phyloP scores from a whole-genome alignment of 176 grass and related monocot species.

The Guadua angustifolia region DNA sequence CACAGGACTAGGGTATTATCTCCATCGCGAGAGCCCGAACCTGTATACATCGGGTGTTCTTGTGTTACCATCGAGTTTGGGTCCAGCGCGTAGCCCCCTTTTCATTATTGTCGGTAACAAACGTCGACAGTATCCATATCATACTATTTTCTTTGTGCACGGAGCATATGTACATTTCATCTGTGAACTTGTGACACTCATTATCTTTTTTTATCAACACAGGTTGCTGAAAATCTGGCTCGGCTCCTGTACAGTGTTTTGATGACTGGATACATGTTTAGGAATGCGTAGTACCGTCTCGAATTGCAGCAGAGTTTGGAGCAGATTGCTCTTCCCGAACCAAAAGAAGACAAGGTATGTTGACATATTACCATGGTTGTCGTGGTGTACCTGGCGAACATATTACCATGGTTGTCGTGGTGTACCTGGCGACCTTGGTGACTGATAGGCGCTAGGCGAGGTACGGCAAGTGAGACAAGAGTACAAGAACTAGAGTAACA shows the following conservation, averaged over 20 bases:
- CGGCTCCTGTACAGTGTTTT: slow-evolving; percentile 98
- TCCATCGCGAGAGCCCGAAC: no score
- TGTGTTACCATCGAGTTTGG: no score
- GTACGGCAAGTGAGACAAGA: no score
- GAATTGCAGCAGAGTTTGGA: slow-evolving; percentile 89
- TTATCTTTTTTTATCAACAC: slow-evolving; percentile 47
- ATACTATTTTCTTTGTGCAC: neutral
- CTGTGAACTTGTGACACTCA: slow-evolving; percentile 18
- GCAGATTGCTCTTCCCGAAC: slow-evolving; percentile 86
- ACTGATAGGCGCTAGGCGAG: no score
- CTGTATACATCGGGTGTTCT: no score
- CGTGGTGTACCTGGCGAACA: no score
- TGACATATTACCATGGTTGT: neutral
- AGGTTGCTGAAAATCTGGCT: slow-evolving; percentile 95
- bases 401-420: neutral
- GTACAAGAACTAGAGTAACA: no score
- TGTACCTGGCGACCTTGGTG: no score
- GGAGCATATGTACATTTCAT: neutral
- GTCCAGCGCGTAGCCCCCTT: no score
- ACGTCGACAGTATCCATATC: neutral
- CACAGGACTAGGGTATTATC: no score
- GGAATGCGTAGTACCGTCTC: slow-evolving; percentile 83
- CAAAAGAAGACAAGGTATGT: slow-evolving; percentile 61
- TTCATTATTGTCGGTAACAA: no score
- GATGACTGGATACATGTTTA: slow-evolving; percentile 99